Evolutionary conservation across 345 rosid species (phyloP).

Genomic region (Aquilaria yunnanensis): DNA sequence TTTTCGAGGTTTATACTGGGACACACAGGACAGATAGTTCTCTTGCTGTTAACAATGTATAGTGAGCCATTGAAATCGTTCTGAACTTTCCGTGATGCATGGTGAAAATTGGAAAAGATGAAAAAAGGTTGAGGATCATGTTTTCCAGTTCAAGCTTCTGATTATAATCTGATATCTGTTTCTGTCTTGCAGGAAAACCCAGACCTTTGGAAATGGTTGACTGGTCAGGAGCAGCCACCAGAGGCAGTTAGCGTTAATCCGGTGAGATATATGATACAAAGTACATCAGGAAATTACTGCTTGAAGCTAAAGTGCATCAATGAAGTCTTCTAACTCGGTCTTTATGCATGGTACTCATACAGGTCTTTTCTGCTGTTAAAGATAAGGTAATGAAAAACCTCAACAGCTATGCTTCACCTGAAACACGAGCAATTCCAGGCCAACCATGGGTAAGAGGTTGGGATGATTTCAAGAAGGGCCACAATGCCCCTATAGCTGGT

Average conservation of each 20-base stretch:
- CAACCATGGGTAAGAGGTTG: constrained; percentile 76
- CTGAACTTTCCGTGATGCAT: no score
- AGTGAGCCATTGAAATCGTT: no score
- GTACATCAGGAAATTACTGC: background rate
- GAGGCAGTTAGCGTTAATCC: constrained; percentile 64
- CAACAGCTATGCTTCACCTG: constrained; percentile 40
- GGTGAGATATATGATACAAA: constrained; percentile 28
- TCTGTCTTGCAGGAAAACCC: constrained; percentile 74
- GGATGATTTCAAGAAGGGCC: constrained; percentile 64
- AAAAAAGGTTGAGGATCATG: no score
- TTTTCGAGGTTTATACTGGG: no score
- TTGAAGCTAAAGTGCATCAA: background rate
- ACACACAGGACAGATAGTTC: no score
- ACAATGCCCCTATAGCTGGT: constrained; percentile 39
- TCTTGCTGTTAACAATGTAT: no score
- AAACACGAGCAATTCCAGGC: constrained; percentile 54
- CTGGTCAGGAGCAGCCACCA: constrained; percentile 82
- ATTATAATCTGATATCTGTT: background rate
- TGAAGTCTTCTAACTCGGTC: background rate
- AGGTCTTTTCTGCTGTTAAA: constrained; percentile 76
- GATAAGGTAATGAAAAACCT: constrained; percentile 63
- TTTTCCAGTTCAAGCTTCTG: background rate
- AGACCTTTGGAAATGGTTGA: constrained; percentile 94
- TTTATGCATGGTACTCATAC: constrained; percentile 6
- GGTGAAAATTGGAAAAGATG: no score